These are phyloP conservation scores for Cucumis cinereus DNA, from an alignment of 306 rosid species.

Conservation along the genomic window DNA sequence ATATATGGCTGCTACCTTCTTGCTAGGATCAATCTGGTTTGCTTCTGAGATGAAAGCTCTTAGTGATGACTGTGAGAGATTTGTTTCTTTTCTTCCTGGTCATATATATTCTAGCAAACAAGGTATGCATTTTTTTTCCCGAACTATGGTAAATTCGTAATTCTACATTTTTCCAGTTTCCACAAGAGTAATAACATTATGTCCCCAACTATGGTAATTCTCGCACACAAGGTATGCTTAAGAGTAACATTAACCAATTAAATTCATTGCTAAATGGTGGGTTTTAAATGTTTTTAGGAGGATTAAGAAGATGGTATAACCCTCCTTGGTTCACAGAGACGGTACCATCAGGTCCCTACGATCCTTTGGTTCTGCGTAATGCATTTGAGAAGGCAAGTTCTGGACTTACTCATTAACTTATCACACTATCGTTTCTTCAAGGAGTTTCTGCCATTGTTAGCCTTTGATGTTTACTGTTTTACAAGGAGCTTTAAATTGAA, in stretches of 20 bases:
- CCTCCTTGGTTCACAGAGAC: constrained; percentile 72
- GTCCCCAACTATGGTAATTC: too few relatives aligned
- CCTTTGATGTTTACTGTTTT: neutral
- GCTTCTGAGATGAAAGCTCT: constrained; percentile 98
- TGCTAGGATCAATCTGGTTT: constrained; percentile 89
- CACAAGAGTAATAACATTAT: neutral
- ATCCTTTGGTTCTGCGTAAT: constrained; percentile 44
- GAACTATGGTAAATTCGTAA: neutral
- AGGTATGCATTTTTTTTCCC: constrained; percentile 29
- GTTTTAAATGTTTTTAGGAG: constrained; percentile 40
- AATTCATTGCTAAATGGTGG: neutral
- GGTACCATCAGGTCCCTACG: constrained; percentile 67
- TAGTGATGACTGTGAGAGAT: constrained; percentile 93
- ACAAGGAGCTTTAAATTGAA: neutral
- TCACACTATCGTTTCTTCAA: neutral
- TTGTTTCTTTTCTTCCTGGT: constrained; percentile 81
- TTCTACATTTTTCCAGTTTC: neutral
- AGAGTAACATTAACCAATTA: neutral
- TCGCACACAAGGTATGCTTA: too few relatives aligned
- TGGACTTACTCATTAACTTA: neutral
- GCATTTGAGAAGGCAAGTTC: constrained; percentile 70
- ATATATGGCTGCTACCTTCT: constrained; percentile 8
- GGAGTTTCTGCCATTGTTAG: neutral
- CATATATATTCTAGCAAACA: constrained; percentile 91
- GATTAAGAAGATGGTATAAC: constrained; percentile 83